Percentiles rank a stretch among this genome's conserved stretches.
These are phyloP conservation scores for Aspergillus wentii DNA, from an alignment of 495 filamentous ascomycete species.

Conservation along the genomic window DNA sequence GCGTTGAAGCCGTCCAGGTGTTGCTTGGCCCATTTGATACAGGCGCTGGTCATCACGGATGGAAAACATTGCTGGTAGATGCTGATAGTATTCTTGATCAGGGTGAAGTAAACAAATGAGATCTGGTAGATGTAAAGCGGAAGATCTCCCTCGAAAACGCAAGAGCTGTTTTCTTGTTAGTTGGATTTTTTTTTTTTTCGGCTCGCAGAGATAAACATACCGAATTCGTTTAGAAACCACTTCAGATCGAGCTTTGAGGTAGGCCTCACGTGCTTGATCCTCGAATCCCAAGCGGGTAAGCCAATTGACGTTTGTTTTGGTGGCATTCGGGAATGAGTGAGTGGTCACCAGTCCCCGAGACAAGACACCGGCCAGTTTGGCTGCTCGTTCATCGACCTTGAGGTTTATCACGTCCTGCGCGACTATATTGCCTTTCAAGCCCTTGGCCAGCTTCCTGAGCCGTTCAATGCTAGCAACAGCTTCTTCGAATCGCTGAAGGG, in stretches of 20 bases:
- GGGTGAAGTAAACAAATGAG: constrained; percentile 92
- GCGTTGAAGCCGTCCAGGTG: constrained; percentile 86
- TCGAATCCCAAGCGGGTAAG: constrained; percentile 82
- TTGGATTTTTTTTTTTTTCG: too few relatives aligned
- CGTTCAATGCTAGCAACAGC: constrained; percentile 79
- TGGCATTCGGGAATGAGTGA: constrained; percentile 66
- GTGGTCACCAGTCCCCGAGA: constrained; percentile 68
- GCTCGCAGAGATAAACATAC: constrained; percentile 42
- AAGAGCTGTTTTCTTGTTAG: too few relatives aligned
- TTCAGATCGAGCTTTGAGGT: constrained; percentile 70
- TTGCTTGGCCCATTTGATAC: constrained; percentile 94
- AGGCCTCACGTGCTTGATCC: constrained; percentile 80
- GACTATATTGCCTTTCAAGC: constrained; percentile 75
- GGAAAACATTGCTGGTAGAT: constrained; percentile 91
- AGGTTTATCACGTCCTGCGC: constrained; percentile 84
- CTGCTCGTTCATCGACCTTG: constrained; percentile 84
- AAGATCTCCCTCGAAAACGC: constrained; percentile 89
- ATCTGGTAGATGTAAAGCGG: constrained; percentile 90
- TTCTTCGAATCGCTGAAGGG: constrained; percentile 82
- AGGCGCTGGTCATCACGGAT: constrained; percentile 77
- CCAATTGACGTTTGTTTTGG: constrained; percentile 72
- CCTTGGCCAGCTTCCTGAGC: constrained; percentile 68
- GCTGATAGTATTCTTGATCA: constrained; percentile 84
- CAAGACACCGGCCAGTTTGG: constrained; percentile 68
- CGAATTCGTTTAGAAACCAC: constrained; percentile 76